Conservation (phyloP, 176 grass and related monocot genomes). For the Elymus sibiricus region DNA sequence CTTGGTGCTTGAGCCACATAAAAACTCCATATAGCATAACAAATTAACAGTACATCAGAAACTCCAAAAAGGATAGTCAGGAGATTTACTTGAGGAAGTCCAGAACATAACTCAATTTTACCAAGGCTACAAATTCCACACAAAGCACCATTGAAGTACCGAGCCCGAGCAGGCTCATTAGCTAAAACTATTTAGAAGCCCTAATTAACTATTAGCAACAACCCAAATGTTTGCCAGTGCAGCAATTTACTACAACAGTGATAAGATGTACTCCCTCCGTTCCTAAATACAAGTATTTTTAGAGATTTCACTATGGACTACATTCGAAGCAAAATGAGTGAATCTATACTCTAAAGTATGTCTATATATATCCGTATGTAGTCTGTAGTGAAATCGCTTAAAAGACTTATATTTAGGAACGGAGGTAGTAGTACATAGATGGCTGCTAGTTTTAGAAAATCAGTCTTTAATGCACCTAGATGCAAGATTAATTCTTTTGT, state of each 20-base stretch:
- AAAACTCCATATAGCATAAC: background rate
- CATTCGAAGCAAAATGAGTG: no score
- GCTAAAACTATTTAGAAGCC: background rate
- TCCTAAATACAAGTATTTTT: no score
- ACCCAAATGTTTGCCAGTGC: background rate
- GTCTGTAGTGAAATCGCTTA: no score
- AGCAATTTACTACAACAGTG: background rate
- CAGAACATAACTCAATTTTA: background rate
- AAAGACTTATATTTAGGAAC: no score
- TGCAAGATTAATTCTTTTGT: constrained; percentile 2
- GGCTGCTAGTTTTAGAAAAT: constrained; percentile 8
- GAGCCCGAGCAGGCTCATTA: background rate
- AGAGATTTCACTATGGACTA: no score
- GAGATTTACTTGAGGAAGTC: background rate
- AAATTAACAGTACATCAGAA: background rate
- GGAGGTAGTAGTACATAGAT: background rate
- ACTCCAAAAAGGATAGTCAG: constrained; percentile 2
- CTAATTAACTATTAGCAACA: constrained; percentile 16
- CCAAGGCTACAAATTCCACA: background rate
- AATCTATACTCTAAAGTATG: no score
- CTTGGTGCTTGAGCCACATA: constrained; percentile 12
- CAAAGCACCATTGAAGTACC: constrained; percentile 1
- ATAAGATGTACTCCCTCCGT: background rate
- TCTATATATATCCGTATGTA: no score
- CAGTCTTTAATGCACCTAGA: background rate